These are phyloP conservation scores for Vaccinium darrowii DNA, from an alignment of 148 eudicot genomes.

Conservation along the genomic window DNA sequence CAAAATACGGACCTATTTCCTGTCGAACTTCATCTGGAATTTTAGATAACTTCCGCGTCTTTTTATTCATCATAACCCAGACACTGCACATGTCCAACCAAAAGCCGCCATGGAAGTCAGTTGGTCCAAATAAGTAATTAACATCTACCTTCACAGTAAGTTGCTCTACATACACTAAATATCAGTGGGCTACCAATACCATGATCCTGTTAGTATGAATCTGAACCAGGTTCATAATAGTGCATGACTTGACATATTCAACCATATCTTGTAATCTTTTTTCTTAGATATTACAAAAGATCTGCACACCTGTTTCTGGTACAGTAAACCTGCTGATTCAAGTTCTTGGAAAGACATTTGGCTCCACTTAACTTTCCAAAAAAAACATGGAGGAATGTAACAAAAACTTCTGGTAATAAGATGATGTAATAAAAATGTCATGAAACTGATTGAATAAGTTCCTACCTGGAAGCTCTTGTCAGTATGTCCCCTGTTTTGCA, in stretches of 20 bases:
- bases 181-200: neutral
- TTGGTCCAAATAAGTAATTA: neutral
- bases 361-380: neutral
- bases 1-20: constrained; percentile 74
- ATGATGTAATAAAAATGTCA: neutral
- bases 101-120: constrained; percentile 46
- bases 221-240: neutral
- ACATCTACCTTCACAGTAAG: neutral
- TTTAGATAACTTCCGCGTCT: constrained; percentile 82
- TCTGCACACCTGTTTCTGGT: neutral
- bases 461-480: constrained; percentile 91
- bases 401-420: neutral
- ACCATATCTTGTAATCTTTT: neutral
- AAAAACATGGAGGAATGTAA: neutral
- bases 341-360: neutral
- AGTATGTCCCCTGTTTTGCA: constrained; percentile 74
- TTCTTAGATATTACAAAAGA: neutral
- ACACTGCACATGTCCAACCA: constrained; percentile 46
- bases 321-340: neutral
- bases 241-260: neutral
- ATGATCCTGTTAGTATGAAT: neutral
- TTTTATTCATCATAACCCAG: constrained; percentile 98
- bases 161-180: neutral
- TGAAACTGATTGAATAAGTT: constrained; percentile 3
- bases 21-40: constrained; percentile 94